phyloP scores from a whole-genome alignment of 2,329 filamentous ascomycete species.

The Arthrinium puccinioides region DNA sequence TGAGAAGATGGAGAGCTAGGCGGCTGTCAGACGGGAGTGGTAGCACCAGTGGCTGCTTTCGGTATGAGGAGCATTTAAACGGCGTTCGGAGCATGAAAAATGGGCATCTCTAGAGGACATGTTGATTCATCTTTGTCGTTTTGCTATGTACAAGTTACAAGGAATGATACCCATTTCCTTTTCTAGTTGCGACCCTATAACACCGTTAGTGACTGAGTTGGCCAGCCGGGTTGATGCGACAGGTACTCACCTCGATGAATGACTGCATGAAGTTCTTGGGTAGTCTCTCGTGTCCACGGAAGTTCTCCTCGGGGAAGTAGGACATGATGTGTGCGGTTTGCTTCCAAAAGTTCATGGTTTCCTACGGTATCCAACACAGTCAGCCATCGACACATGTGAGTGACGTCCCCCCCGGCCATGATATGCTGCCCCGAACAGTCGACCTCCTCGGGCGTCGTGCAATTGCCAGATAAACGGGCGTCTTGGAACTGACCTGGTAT shows the following conservation, averaged over 20 bases:
- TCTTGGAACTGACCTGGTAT: conserved; percentile 65
- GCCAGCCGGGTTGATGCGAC: conserved; percentile 1
- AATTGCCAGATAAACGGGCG: too few species aligned
- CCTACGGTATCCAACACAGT: too few species aligned
- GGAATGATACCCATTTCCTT: conserved; percentile 19
- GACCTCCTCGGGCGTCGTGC: too few species aligned
- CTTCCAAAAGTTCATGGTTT: conserved; percentile 99
- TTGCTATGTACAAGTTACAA: conserved; percentile 27
- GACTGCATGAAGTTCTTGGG: conserved; percentile 88
- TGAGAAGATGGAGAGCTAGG: conserved; percentile 4
- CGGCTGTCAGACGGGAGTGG: conserved; percentile 1
- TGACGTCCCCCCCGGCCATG: too few species aligned
- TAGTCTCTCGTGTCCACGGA: conserved; percentile 68
- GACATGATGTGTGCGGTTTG: conserved; percentile 93
- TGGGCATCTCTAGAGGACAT: conserved; percentile 14
- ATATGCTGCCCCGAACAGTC: too few species aligned
- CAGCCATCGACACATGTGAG: too few species aligned
- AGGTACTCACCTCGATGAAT: conserved; percentile 76
- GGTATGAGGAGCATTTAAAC: conserved; percentile 6
- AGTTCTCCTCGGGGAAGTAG: conserved; percentile 84
- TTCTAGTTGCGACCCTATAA: conserved; percentile 50
- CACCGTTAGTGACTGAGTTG: not conserved
- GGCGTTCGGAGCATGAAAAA: conserved; percentile 24
- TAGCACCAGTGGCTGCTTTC: not conserved
- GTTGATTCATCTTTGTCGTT: conserved; percentile 26